phyloP scores from a whole-genome alignment of 176 grass and related monocot species.

The Musa itinerans region DNA sequence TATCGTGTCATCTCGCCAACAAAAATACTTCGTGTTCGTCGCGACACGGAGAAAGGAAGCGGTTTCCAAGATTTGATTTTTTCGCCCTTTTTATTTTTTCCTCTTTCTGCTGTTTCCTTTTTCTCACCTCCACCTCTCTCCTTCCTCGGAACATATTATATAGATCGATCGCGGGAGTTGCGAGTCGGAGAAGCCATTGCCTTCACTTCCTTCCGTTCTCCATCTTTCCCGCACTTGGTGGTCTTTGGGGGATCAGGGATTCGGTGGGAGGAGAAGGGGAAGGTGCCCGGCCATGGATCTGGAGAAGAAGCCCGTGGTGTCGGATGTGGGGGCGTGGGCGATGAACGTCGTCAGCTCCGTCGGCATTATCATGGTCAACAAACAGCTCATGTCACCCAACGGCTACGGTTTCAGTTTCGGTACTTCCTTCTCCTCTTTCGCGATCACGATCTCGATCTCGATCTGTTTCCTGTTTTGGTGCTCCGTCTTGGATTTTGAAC shows the following conservation, averaged over 20 bases:
- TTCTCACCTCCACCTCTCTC: too few relatives aligned
- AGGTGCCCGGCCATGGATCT: constrained; percentile 1
- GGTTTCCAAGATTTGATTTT: too few relatives aligned
- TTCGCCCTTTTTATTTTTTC: too few relatives aligned
- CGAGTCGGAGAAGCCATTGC: too few relatives aligned
- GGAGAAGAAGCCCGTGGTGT: constrained; percentile 74
- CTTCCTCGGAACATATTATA: too few relatives aligned
- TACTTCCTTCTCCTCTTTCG: constrained; percentile 14
- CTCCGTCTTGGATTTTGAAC: neutral
- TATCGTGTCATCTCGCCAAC: too few relatives aligned
- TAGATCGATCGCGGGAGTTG: too few relatives aligned
- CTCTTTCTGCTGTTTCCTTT: too few relatives aligned
- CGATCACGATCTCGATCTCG: constrained; percentile 37
- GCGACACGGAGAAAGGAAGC: too few relatives aligned
- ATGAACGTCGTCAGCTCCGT: constrained; percentile 99
- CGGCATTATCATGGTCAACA: constrained; percentile 88
- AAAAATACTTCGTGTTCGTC: too few relatives aligned
- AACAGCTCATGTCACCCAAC: constrained; percentile 84
- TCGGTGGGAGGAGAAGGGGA: neutral
- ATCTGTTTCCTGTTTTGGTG: neutral
- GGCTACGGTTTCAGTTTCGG: constrained; percentile 84
- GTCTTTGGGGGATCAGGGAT: neutral
- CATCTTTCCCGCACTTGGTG: too few relatives aligned
- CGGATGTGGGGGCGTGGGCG: constrained; percentile 74
- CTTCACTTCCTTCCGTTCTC: too few relatives aligned